Evolutionary conservation across 108 stramenopile species (phyloP).

Genomic region (Skeletonema menzelii): DNA sequence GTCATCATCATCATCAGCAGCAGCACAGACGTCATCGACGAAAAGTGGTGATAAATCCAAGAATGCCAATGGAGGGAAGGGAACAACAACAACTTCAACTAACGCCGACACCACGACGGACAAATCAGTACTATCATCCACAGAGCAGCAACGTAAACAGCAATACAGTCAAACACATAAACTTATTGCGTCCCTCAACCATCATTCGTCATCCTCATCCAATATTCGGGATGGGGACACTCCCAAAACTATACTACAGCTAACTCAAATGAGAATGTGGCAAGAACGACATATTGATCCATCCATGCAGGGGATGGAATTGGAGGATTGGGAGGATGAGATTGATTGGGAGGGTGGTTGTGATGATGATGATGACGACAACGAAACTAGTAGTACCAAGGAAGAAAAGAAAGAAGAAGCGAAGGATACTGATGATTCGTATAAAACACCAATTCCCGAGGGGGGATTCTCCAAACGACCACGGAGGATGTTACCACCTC

Average conservation of each 20-base stretch:
- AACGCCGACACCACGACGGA: neutral
- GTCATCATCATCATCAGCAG: neutral
- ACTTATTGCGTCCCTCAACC: neutral
- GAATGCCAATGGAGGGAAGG: slow-evolving; percentile 2
- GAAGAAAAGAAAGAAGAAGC: slow-evolving; percentile 3
- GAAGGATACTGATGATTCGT: neutral
- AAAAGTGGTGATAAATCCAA: neutral
- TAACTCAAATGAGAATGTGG: slow-evolving; percentile 35
- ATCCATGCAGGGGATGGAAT: slow-evolving; percentile 68
- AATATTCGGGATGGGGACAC: slow-evolving; percentile 33
- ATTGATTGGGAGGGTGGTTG: slow-evolving; percentile 79
- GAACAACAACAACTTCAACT: no score
- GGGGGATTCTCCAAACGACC: slow-evolving; percentile 32
- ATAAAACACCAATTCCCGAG: slow-evolving; percentile 25
- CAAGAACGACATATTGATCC: slow-evolving; percentile 45
- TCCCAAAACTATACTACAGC: slow-evolving; percentile 21
- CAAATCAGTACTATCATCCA: neutral
- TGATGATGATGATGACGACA: slow-evolving; percentile 20
- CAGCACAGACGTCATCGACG: slow-evolving; percentile 3
- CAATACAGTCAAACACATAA: neutral
- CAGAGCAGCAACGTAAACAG: neutral
- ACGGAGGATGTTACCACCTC: neutral
- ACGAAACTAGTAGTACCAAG: slow-evolving; percentile 4
- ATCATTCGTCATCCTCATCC: neutral
- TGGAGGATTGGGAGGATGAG: slow-evolving; percentile 81